Percentiles rank a stretch among this genome's conserved stretches.
Evolutionary conservation across 352 stramenopile species (phyloP).

Genomic region (Globisporangium parvum): DNA sequence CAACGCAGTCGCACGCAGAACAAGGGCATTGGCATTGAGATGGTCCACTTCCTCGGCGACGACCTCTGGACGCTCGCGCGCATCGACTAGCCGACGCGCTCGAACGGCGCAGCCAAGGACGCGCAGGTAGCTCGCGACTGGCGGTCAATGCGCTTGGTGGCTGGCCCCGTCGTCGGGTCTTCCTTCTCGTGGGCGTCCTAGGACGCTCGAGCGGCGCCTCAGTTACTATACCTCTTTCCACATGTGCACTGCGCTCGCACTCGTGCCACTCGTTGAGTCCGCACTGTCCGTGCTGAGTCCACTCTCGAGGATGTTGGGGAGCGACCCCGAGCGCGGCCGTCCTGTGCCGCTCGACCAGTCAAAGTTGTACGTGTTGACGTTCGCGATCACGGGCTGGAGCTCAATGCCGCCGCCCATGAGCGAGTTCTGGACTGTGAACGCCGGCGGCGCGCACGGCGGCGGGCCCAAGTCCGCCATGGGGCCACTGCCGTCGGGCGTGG

Average conservation of each 20-base stretch:
- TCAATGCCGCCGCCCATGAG: conserved; percentile 83
- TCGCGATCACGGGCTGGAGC: conserved; percentile 53
- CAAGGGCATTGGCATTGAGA: conserved; percentile 96
- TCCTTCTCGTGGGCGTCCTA: background rate
- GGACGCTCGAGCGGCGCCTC: background rate
- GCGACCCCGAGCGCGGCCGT: conserved; percentile 28
- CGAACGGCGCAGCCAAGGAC: too few relatives aligned
- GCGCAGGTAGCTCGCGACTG: background rate
- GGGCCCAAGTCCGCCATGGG: conserved; percentile 37
- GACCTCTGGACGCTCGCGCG: conserved; percentile 90
- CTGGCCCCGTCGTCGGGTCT: too few relatives aligned
- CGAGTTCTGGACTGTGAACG: conserved; percentile 68
- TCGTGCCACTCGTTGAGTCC: conserved; percentile 2
- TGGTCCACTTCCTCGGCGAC: conserved; percentile 96
- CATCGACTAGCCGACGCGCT: conserved; percentile 52
- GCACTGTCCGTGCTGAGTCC: conserved; percentile 3
- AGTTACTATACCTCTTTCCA: conserved; percentile 35
- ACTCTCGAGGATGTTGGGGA: conserved; percentile 25
- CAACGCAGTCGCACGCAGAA: conserved; percentile 86
- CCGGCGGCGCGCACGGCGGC: conserved; percentile 47
- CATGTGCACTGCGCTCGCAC: conserved; percentile 11
- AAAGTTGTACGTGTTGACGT: conserved; percentile 79
- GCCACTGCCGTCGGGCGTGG: conserved; percentile 10
- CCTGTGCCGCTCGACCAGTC: conserved; percentile 58
- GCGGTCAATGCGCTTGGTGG: too few relatives aligned